phyloP scores from a whole-genome alignment of 441 rosid species.

The Populus hybrid region DNA sequence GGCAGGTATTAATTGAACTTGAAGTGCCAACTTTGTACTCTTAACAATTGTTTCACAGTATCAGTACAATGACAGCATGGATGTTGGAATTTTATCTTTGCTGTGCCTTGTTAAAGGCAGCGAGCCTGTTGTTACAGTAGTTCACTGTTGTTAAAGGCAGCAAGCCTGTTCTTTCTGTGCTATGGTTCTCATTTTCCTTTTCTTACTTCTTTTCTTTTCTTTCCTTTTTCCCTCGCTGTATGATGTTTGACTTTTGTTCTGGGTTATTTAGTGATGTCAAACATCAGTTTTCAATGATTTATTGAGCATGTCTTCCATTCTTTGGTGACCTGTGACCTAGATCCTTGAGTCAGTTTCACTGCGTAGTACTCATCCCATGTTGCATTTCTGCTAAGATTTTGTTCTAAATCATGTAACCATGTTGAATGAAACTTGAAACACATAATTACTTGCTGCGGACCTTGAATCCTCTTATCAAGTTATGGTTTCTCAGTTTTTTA shows the following conservation, averaged over 20 bases:
- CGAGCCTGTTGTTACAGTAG: background rate
- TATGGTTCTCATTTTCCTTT: background rate
- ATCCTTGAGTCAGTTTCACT: background rate
- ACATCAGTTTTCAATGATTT: background rate
- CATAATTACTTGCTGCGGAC: background rate
- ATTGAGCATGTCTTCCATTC: background rate
- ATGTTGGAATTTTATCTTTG: background rate
- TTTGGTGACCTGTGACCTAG: background rate
- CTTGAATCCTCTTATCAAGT: background rate
- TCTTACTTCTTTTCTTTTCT: no score
- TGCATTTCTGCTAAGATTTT: background rate
- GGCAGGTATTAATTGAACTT: constrained; percentile 48
- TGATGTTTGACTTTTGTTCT: background rate
- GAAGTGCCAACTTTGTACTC: background rate
- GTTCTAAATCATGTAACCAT: background rate
- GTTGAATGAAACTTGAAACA: background rate
- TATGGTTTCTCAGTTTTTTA: background rate
- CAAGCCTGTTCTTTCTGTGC: background rate
- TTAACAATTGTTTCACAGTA: background rate
- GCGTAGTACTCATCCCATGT: background rate
- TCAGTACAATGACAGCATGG: background rate
- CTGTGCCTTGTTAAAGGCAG: background rate
- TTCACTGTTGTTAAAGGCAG: background rate
- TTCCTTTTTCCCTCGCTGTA: background rate
- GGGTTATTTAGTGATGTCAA: background rate